Evolutionary conservation across 2,329 filamentous ascomycete genomes (phyloP).

Genomic region (Ambrosiella beaveri): DNA sequence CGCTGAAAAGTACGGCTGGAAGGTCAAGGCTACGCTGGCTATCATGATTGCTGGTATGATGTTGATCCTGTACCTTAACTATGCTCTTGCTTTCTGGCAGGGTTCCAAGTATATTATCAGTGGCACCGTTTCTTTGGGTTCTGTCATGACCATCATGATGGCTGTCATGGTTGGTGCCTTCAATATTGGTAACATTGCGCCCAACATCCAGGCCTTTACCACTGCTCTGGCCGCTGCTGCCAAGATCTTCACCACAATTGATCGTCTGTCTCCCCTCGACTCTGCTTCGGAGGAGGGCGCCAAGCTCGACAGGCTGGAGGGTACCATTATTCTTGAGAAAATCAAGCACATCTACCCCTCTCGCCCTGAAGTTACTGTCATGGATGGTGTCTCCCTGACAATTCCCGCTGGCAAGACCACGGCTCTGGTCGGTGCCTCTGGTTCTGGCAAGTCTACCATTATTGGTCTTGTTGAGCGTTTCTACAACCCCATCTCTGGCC

Average conservation of each 20-base stretch:
- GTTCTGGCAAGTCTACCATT: slow-evolving; percentile 87
- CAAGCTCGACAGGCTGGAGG: slow-evolving; percentile 54
- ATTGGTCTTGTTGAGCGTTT: slow-evolving; percentile 87
- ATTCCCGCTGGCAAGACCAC: slow-evolving; percentile 85
- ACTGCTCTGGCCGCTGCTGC: slow-evolving; percentile 66
- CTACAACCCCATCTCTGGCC: slow-evolving; percentile 72
- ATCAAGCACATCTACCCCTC: slow-evolving; percentile 93
- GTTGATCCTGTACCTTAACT: slow-evolving; percentile 69
- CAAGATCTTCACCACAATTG: slow-evolving; percentile 91
- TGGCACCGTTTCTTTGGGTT: slow-evolving; percentile 46
- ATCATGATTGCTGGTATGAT: slow-evolving; percentile 76
- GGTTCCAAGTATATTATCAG: slow-evolving; percentile 58
- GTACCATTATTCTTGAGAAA: slow-evolving; percentile 62
- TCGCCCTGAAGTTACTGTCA: slow-evolving; percentile 73
- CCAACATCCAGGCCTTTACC: slow-evolving; percentile 74
- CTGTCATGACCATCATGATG: slow-evolving; percentile 73
- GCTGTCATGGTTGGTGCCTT: slow-evolving; percentile 87
- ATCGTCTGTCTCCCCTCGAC: slow-evolving; percentile 71
- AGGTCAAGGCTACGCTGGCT: slow-evolving; percentile 53
- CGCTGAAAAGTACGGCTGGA: slow-evolving; percentile 61
- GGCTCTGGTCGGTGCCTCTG: slow-evolving; percentile 83
- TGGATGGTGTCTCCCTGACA: slow-evolving; percentile 62
- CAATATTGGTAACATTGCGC: slow-evolving; percentile 70
- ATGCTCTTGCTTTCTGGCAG: slow-evolving; percentile 78
- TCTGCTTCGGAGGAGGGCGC: slow-evolving; percentile 52